Conservation (phyloP, 495 filamentous ascomycete species). For the Peziza echinospora region DNA sequence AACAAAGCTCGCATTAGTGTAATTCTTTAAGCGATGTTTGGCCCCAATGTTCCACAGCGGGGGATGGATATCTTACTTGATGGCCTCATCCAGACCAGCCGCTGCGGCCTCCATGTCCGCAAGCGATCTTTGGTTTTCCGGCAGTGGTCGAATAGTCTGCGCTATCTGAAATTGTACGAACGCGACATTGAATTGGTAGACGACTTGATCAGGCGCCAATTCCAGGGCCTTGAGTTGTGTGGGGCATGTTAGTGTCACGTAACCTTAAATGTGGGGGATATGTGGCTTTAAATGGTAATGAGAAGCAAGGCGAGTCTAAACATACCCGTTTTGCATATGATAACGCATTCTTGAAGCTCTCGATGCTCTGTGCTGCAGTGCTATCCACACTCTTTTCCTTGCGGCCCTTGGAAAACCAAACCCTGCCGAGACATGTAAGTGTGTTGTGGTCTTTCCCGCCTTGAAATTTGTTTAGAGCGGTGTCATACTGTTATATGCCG, state of each 20-base stretch:
- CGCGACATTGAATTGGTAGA: conserved; percentile 92
- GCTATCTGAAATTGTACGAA: conserved; percentile 92
- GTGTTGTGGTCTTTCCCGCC: conserved; percentile 58
- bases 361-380: conserved; percentile 1
- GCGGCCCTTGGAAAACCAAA: conserved; percentile 72
- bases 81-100: conserved; percentile 73
- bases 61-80: too few relatives aligned
- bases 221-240: conserved; percentile 59
- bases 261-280: background rate
- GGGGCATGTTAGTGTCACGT: conserved; percentile 13
- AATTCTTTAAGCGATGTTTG: too few relatives aligned
- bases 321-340: conserved; percentile 71
- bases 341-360: conserved; percentile 69
- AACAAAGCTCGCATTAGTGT: too few relatives aligned
- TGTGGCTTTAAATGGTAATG: background rate
- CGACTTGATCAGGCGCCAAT: conserved; percentile 57
- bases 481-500: conserved; percentile 43
- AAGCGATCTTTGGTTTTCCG: conserved; percentile 52
- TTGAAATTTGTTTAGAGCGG: conserved; percentile 59
- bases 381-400: conserved; percentile 37
- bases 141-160: conserved; percentile 49
- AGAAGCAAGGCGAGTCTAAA: background rate
- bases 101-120: conserved; percentile 57
- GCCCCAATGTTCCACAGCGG: too few relatives aligned
- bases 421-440: conserved; percentile 79